These are phyloP conservation scores for Furcasterigmium furcatum DNA, from an alignment of 2,329 filamentous ascomycete genomes.

Conservation along the genomic window DNA sequence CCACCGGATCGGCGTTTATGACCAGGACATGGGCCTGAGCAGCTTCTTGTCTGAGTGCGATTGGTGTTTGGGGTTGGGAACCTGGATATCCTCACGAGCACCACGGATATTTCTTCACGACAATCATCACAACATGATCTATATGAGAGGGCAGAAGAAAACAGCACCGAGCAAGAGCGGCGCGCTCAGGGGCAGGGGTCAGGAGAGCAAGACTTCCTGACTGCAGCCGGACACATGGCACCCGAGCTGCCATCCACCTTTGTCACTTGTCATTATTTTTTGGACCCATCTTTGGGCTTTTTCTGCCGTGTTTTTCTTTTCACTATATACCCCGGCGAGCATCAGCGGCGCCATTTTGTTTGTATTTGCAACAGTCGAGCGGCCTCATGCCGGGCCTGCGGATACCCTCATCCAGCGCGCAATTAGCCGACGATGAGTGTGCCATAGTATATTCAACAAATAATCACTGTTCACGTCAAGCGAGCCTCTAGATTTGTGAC, in stretches of 20 bases:
- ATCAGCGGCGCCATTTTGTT: conserved; percentile 9
- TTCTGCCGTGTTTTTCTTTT: conserved; percentile 1
- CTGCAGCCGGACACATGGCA: no score
- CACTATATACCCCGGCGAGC: conserved; percentile 13
- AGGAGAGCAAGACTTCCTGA: no score
- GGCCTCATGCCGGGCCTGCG: background rate
- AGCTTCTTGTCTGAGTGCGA: no score
- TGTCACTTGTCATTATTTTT: conserved; percentile 1
- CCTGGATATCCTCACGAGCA: background rate
- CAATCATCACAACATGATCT: background rate
- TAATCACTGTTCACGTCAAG: no score
- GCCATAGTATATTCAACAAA: no score
- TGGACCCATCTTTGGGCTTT: background rate
- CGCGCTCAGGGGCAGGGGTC: no score
- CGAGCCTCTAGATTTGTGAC: no score
- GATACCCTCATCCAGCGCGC: background rate
- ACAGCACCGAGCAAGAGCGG: no score
- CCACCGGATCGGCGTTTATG: no score
- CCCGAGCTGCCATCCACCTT: no score
- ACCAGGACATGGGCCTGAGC: no score
- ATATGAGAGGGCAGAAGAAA: background rate
- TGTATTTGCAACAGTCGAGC: background rate
- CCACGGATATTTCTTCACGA: background rate
- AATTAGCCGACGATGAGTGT: background rate
- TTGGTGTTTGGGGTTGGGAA: no score